These are phyloP conservation scores for Sarocladiaceae sp. DNA, from an alignment of 2,329 filamentous ascomycete species.

Conservation along the genomic window DNA sequence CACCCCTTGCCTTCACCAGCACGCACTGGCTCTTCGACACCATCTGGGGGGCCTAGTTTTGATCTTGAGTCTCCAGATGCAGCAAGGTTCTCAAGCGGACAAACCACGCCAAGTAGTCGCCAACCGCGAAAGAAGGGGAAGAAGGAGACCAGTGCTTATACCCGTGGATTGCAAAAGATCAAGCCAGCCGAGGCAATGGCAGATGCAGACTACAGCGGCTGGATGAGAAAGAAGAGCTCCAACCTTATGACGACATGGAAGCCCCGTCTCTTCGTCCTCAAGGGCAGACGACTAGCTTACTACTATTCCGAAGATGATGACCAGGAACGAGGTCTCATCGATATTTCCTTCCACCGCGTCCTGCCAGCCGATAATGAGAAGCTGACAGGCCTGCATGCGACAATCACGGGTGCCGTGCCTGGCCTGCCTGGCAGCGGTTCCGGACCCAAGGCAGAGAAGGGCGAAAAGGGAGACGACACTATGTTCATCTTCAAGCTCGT, in stretches of 20 bases:
- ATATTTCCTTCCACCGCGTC: conserved; percentile 97
- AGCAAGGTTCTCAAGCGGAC: conserved; percentile 48
- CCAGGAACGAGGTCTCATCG: conserved; percentile 91
- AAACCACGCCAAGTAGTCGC: conserved; percentile 40
- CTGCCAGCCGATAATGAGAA: conserved; percentile 88
- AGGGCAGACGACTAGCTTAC: conserved; percentile 85
- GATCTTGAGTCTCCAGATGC: conserved; percentile 70
- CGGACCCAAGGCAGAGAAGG: conserved; percentile 25
- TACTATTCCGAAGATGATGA: conserved; percentile 92
- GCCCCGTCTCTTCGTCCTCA: conserved; percentile 87
- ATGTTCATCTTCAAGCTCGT: conserved; percentile 99
- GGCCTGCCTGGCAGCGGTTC: conserved; percentile 21
- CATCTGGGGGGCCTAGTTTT: conserved; percentile 61
- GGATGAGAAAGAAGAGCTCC: conserved; percentile 99
- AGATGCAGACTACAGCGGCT: conserved; percentile 87
- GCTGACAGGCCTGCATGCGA: conserved; percentile 84
- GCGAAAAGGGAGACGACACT: conserved; percentile 53
- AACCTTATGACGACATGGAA: conserved; percentile 98
- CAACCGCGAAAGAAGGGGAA: conserved; percentile 67
- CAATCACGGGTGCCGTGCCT: conserved; percentile 74
- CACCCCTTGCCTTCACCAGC: conserved; percentile 58
- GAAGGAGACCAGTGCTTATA: conserved; percentile 92
- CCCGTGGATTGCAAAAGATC: conserved; percentile 75
- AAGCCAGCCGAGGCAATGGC: conserved; percentile 76
- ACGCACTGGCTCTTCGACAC: conserved; percentile 69